A percentile compares a stretch with the other conserved stretches of the same genome.
These are phyloP conservation scores for Russula sp. DNA, from an alignment of 768 basidiomycete species.

Conservation along the genomic window DNA sequence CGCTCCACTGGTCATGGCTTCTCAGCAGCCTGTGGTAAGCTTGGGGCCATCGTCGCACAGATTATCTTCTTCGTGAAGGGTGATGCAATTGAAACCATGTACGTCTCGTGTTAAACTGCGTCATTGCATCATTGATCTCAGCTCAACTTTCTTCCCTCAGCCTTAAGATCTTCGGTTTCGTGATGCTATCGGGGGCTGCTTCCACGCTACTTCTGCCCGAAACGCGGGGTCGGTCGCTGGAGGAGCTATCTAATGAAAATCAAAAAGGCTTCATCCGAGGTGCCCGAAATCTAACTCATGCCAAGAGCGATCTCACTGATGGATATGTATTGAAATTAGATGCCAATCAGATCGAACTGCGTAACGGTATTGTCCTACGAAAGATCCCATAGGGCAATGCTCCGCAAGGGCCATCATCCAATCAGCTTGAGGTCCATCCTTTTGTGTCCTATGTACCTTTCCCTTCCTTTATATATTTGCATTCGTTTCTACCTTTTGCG, in stretches of 20 bases:
- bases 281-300: background rate
- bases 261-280: conserved; percentile 32
- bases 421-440: background rate
- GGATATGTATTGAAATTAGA: background rate
- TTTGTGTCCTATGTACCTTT: background rate
- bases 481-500: background rate
- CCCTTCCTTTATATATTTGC: background rate
- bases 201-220: conserved; percentile 41
- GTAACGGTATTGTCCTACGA: conserved; percentile 21
- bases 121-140: conserved; percentile 7
- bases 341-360: conserved; percentile 17
- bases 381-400: background rate
- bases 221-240: conserved; percentile 35
- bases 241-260: conserved; percentile 34
- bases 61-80: conserved; percentile 29
- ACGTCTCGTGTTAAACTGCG: conserved; percentile 17
- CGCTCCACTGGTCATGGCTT: conserved; percentile 41
- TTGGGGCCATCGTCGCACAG: conserved; percentile 40
- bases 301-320: background rate
- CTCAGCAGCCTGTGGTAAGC: conserved; percentile 40
- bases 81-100: conserved; percentile 33
- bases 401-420: background rate
- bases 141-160: conserved; percentile 21
- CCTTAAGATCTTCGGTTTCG: conserved; percentile 42
- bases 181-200: conserved; percentile 40